phyloP scores from a whole-genome alignment of 768 basidiomycete genomes.

The Fomitopsis serialis region DNA sequence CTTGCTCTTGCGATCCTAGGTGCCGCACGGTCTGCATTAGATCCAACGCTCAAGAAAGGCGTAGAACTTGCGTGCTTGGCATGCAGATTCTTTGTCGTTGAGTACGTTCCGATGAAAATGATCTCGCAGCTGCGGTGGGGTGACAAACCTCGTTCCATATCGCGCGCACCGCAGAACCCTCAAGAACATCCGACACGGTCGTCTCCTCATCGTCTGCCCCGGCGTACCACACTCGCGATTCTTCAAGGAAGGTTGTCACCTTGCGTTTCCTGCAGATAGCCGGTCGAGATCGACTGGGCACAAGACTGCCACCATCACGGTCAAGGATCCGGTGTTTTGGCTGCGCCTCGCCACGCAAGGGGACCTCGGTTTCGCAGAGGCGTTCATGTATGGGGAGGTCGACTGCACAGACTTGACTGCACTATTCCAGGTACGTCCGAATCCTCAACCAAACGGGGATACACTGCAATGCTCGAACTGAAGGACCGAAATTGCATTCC shows the following conservation, averaged over 20 bases:
- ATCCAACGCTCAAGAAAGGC: not conserved
- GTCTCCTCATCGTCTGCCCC: not conserved
- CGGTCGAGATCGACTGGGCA: not conserved
- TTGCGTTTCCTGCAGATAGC: not conserved
- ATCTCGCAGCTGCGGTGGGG: not conserved
- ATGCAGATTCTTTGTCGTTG: not conserved
- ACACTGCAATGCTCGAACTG: no score
- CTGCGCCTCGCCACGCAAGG: constrained; percentile 51
- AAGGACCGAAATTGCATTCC: no score
- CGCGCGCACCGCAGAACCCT: not conserved
- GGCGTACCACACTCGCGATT: not conserved
- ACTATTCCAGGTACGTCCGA: constrained; percentile 51
- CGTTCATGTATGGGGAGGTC: constrained; percentile 76
- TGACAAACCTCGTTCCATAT: not conserved
- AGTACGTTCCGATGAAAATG: not conserved
- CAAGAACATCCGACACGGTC: not conserved
- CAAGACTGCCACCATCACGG: constrained; percentile 10
- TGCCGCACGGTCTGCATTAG: not conserved
- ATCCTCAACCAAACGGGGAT: no score
- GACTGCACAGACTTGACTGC: constrained; percentile 60
- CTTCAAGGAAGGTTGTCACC: not conserved
- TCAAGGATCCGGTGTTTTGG: constrained; percentile 45
- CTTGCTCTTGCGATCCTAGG: not conserved
- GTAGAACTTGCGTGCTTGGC: not conserved
- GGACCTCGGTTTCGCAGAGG: constrained; percentile 71